Evolutionary conservation across 257 asterid species (phyloP), one percentile per base, ranked within the genome.

Genomic region (Avicennia marina): DNA sequence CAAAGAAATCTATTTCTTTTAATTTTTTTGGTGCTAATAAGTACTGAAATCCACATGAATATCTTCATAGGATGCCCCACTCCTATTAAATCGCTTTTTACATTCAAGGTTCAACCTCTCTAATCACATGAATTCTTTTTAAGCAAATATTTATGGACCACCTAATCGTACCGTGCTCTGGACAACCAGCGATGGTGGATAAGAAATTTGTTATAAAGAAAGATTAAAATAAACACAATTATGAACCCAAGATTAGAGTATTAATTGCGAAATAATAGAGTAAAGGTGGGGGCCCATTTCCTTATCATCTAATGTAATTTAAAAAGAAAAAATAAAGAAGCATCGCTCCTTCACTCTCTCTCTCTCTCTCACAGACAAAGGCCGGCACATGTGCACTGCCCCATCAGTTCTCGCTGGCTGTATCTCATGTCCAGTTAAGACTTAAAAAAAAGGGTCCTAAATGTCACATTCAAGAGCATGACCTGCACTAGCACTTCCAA

Each of bases 391-490:
- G 96, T 82, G 95, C 76, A 53, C 19, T 79, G 85, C 83, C 70
- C 68, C 80, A 65, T 82, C 86, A 73, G 33, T 69, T 76, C 81
- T 63, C 53, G 91, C 95, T 87, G 96, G 78, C 91, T 68, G 56
- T 70, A 67, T 78, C 79, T 63, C 79, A 72, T 70, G 16, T 76
- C 80, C 95, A 80, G 94, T 78, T 80, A 66, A 74, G 76, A 41
- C 40, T 58, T 36, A 11, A 60, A 68, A 66, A 47, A 66, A 67
- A 61, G 44, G 56, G 44, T 60, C 53, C 24, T 47, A 49, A 66
- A 53, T 59, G 65, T 78, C 87, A 72, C 80, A 52, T 77, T 81
- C 84, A 60, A 38, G 39, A 64, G 20, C 71, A 64, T 66, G 75
- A 60, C 57, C 65, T 59, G 46, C 53, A 59, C 57, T 60, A 53